Base-by-base conservation (phyloP, 1,139 yeast genomes). In the Debaryomyces udenii region DNA sequence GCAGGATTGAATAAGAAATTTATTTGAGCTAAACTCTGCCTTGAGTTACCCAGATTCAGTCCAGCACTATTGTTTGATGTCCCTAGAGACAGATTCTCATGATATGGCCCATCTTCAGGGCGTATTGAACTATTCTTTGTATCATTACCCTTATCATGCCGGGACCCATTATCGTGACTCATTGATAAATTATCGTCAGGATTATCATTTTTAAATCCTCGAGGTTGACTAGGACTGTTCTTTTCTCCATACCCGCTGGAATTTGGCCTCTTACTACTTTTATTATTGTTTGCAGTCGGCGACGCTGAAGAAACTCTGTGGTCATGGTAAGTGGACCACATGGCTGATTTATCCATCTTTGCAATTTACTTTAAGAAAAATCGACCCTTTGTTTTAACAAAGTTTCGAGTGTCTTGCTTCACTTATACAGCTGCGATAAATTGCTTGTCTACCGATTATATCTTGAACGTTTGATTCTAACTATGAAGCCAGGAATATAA, bases 1-100 rank as follows among this genome's bases (percentile, higher is more conserved):
- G 43, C 45, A n/a, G 50, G 39, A 34, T 47, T 48, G 31, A 50
- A 50, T 33, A 49, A 43, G 27, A 47, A 50, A 36, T 46, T 48
- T 9, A 34, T 34, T 16, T 34, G 37, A 3, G 37, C 22, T 27
- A 34, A 17, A 26, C 37, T 34, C 24, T 34, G 37, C 18, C 37
- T 24, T 6, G 28, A 26, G 16, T 26, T 34, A n/a, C 37, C 37
- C 11, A 17, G 29, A 11, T 17, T 34, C 9, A 29, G 17, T 3
- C 29, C 37, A n/a, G 27, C 10, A 15, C 17, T 31, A 14, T 29
- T 35, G 20, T 26, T 28, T 14, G 37, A 10, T 9, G 18, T 14
- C 2, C 32, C 33, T 9, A 20, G 29, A 13, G 29, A 18, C 11
- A 16, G 35, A 9, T 18, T n/a, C 14, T 35, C 39, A 5, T 27